A percentile compares a stretch with the other conserved stretches of the same genome.
phyloP scores from a whole-genome alignment of 345 rosid species.

The Pseudoturritis turrita region DNA sequence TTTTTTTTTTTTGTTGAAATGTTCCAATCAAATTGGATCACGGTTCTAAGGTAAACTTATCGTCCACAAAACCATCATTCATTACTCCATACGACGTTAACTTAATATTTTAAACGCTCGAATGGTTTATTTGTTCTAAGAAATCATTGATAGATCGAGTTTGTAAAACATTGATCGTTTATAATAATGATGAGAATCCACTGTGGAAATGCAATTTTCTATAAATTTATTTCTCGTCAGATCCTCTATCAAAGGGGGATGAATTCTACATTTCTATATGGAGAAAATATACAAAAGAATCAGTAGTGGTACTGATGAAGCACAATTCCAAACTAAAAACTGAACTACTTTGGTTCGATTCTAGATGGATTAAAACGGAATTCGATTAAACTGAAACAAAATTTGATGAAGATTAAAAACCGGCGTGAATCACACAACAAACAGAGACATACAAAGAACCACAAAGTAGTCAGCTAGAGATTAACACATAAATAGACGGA shows the following conservation, averaged over 20 bases:
- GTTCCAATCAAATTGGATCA: neutral
- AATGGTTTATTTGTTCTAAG: neutral
- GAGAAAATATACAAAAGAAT: too few species aligned
- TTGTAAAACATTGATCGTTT: too few species aligned
- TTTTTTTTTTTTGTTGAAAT: neutral
- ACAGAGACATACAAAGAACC: constrained; percentile 16
- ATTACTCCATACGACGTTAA: neutral
- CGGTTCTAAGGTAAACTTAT: neutral
- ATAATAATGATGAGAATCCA: too few species aligned
- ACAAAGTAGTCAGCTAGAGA: neutral
- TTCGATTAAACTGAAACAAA: constrained; percentile 13
- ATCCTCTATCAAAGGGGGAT: neutral
- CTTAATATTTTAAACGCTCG: neutral
- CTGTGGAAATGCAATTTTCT: too few species aligned
- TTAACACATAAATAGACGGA: constrained; percentile 1
- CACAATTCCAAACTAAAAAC: neutral
- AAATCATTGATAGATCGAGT: too few species aligned
- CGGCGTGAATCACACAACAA: neutral
- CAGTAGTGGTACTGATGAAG: neutral
- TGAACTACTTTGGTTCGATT: neutral
- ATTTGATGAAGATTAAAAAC: constrained; percentile 6
- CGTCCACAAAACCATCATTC: neutral
- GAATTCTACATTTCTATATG: neutral
- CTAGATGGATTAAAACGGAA: neutral
- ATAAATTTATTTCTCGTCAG: too few species aligned